Base-by-base conservation (phyloP, 371 early-diverging fungal genomes). In the Mucor indicus region DNA sequence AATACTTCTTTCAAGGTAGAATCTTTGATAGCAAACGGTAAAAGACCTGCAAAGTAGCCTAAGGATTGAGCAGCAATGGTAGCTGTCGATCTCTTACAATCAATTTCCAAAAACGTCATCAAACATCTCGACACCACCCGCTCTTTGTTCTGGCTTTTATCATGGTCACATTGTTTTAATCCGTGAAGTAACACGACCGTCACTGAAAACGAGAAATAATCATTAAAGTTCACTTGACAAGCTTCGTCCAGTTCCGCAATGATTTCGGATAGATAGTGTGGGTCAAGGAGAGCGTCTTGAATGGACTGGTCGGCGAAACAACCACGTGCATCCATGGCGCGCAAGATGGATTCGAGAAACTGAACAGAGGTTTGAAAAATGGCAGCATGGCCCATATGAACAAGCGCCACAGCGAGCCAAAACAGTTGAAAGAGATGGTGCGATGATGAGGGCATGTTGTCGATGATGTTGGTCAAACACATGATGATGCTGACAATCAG, bases 141-240 rank as follows among this genome's bases (percentile, higher is more conserved):
- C 8, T 83, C 81, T 44, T 87, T 87, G 25, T 89, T 85, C n/a
- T n/a, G n/a, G n/a, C n/a, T n/a, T n/a, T n/a, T n/a, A n/a, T n/a
- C n/a, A n/a, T n/a, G n/a, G 17, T 78, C 65, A 16, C 84, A 80
- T 46, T 90, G 81, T 56, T 87, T 85, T 45, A 94, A 53, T 10
- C 95, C 96, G 57, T 86, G 88, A 35, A 94, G 60, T 30, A 96
- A 59, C 6, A 85, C 79, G 22, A 85, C 84, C 0, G 92, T 83
- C 20, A 94, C 71, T 13, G 95, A 90, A 56, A 92, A 91, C 20
- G 93, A 82, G 51, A 96, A 93, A 59, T 93, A 88, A 4, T 80
- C 76, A 24, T 80, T 76, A 69, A 93, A 96, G 62, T 82, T 84
- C 44, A 94, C 80, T 5, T 91, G 92, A 22, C 79, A 74, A 4